These are phyloP conservation scores for Ophiostoma sp. DNA, from an alignment of 2,329 filamentous ascomycete genomes.

Conservation along the genomic window DNA sequence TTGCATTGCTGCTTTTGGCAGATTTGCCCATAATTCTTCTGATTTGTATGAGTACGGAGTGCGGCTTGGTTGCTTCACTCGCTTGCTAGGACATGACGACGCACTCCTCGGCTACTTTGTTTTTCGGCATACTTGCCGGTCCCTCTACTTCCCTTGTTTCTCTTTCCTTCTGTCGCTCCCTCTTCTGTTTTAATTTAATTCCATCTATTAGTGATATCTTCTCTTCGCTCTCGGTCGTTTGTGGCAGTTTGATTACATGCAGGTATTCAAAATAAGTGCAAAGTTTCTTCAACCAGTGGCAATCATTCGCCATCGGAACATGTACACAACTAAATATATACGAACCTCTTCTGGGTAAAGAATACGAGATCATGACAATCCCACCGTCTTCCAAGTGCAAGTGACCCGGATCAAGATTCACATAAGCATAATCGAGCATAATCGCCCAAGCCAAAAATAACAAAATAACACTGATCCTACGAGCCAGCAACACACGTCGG, in stretches of 20 bases:
- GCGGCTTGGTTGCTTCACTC: background rate
- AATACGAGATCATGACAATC: too few species aligned
- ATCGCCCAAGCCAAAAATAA: too few species aligned
- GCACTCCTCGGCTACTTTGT: background rate
- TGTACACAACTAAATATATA: background rate
- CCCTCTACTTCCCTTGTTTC: background rate
- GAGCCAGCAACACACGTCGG: background rate
- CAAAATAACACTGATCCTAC: too few species aligned
- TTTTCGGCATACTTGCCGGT: slow-evolving; percentile 7
- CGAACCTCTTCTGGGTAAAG: too few species aligned
- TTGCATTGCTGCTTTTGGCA: background rate
- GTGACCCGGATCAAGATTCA: too few species aligned
- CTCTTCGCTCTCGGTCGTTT: background rate
- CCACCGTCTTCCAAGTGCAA: too few species aligned
- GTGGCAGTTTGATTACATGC: background rate
- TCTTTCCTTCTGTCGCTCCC: background rate
- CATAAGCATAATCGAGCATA: too few species aligned
- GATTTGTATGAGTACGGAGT: too few species aligned
- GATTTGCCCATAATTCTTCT: background rate
- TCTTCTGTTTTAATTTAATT: background rate
- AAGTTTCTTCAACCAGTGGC: background rate
- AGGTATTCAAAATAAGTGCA: background rate
- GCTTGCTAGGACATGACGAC: slow-evolving; percentile 2
- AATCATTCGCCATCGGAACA: background rate
- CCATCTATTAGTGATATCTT: background rate